phyloP scores from a whole-genome alignment of 2,329 filamentous ascomycete genomes.

The Penicillium sp. region DNA sequence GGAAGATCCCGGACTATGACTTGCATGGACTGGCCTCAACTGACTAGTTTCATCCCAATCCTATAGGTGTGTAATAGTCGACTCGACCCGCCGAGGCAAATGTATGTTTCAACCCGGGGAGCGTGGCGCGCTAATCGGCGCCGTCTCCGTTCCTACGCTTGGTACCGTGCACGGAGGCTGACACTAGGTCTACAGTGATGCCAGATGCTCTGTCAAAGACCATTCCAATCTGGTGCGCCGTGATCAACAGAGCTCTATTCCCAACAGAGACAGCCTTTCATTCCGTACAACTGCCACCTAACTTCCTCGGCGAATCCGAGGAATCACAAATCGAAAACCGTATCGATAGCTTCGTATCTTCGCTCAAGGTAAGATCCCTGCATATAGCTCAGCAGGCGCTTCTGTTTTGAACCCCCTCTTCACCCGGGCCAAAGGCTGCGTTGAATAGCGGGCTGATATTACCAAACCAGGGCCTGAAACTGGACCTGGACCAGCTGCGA shows the following conservation, averaged over 20 bases:
- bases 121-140: neutral
- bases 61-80: constrained; percentile 68
- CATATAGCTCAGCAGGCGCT: neutral
- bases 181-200: constrained; percentile 59
- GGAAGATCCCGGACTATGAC: neutral
- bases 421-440: constrained; percentile 7
- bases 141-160: neutral
- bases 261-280: constrained; percentile 52
- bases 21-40: constrained; percentile 3
- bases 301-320: constrained; percentile 71
- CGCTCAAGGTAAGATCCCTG: constrained; percentile 43
- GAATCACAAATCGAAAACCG: constrained; percentile 71
- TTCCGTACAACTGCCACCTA: constrained; percentile 67
- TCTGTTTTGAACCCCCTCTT: neutral
- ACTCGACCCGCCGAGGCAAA: constrained; percentile 90
- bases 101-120: constrained; percentile 46
- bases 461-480: constrained; percentile 53
- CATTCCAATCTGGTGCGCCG: constrained; percentile 87
- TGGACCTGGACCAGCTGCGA: constrained; percentile 58
- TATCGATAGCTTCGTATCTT: constrained; percentile 56
- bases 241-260: constrained; percentile 78
- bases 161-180: constrained; percentile 15
- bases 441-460: neutral
- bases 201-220: constrained; percentile 94
- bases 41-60: constrained; percentile 9